These are phyloP conservation scores for Narthecium ossifragum DNA, from an alignment of 106 monocot species.

Conservation along the genomic window DNA sequence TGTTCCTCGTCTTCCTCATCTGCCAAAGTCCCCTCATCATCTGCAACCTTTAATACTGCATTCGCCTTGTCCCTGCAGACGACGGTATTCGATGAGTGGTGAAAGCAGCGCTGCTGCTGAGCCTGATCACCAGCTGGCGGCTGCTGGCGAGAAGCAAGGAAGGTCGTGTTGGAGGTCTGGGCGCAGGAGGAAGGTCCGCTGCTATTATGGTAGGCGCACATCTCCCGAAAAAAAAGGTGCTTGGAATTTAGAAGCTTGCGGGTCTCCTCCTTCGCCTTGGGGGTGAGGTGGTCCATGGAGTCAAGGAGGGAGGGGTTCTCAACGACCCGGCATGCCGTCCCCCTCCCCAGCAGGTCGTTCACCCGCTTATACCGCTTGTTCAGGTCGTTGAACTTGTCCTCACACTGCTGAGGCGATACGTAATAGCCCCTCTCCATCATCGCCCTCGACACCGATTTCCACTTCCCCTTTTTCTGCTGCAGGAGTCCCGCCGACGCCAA, in stretches of 20 bases:
- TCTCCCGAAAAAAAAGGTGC: slow-evolving; percentile 95
- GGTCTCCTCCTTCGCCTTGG: slow-evolving; percentile 86
- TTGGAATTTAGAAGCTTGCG: slow-evolving; percentile 93
- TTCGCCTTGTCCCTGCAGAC: no score
- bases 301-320: slow-evolving; percentile 82
- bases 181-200: neutral
- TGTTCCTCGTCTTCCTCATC: slow-evolving; percentile 3
- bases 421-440: slow-evolving; percentile 90
- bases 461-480: slow-evolving; percentile 90
- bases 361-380: slow-evolving; percentile 96
- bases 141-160: neutral
- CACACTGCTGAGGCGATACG: slow-evolving; percentile 98
- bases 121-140: neutral
- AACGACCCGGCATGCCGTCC: slow-evolving; percentile 76
- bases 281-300: slow-evolving; percentile 50
- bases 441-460: slow-evolving; percentile 88
- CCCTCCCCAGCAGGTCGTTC: slow-evolving; percentile 74
- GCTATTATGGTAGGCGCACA: slow-evolving; percentile 82
- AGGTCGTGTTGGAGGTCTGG: neutral
- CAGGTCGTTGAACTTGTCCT: slow-evolving; percentile 97
- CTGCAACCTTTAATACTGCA: no score
- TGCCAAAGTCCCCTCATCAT: no score
- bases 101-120: slow-evolving; percentile 24
- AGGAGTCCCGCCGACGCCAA: slow-evolving; percentile 17
- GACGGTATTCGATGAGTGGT: slow-evolving; percentile 11